A percentile compares a stretch with the other conserved stretches of the same genome.
Evolutionary conservation across 192 early-diverging fungal species (phyloP).

Genomic region (Paraglomus occultum): DNA sequence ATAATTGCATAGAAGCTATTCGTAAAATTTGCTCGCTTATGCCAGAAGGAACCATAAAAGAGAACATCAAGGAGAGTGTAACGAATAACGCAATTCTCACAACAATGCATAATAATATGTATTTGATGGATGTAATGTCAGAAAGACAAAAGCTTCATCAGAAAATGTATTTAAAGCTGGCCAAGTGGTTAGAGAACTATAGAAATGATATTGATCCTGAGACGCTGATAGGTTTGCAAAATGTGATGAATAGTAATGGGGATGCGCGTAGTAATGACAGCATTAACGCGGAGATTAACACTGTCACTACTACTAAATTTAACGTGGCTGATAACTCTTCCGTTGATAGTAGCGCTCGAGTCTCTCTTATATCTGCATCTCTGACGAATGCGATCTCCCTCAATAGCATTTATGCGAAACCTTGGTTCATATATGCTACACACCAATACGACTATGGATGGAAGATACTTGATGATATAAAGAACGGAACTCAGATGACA

Average conservation of each 20-base stretch:
- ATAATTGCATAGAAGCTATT: constrained; percentile 18
- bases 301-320: too few relatives aligned
- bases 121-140: constrained; percentile 1
- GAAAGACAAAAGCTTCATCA: constrained; percentile 23
- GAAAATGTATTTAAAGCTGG: constrained; percentile 40
- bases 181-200: constrained; percentile 39
- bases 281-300: too few relatives aligned
- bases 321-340: too few relatives aligned
- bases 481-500: background rate
- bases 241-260: background rate
- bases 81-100: too few relatives aligned
- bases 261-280: constrained; percentile 20
- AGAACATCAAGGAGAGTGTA: background rate
- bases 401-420: constrained; percentile 43
- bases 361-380: constrained; percentile 33
- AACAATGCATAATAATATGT: background rate
- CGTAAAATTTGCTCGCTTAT: background rate
- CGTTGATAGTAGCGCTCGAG: background rate
- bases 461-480: constrained; percentile 52
- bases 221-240: background rate
- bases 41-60: constrained; percentile 21
- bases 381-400: constrained; percentile 43
- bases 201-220: background rate
- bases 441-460: constrained; percentile 58
- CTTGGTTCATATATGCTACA: constrained; percentile 62